Evolutionary conservation across 768 basidiomycete genomes (phyloP).

Genomic region (Megacollybia marginata): DNA sequence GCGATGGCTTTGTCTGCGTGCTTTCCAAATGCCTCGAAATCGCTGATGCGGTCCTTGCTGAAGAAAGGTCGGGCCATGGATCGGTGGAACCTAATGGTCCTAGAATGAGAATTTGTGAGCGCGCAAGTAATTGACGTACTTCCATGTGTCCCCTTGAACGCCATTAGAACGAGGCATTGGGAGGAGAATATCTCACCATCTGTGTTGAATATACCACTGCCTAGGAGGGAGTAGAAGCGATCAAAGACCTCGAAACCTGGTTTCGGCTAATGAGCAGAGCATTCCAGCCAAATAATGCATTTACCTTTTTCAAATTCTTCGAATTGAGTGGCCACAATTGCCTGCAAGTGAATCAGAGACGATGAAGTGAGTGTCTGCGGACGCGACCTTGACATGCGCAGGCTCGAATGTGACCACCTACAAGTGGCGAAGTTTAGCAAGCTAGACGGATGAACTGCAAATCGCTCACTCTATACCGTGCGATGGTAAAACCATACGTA

Average conservation of each 20-base stretch:
- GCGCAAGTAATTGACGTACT: constrained; percentile 29
- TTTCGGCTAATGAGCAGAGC: neutral
- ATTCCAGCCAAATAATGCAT: neutral
- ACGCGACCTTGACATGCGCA: constrained; percentile 34
- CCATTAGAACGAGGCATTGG: no score
- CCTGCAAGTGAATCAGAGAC: constrained; percentile 11
- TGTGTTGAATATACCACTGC: constrained; percentile 52
- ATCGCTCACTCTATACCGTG: constrained; percentile 14
- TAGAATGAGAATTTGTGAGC: neutral
- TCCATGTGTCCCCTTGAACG: constrained; percentile 33
- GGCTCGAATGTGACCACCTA: constrained; percentile 38
- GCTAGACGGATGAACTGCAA: neutral
- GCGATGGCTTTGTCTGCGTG: constrained; percentile 42
- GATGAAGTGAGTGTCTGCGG: neutral
- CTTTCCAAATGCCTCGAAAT: constrained; percentile 56
- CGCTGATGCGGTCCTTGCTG: constrained; percentile 47
- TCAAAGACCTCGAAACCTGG: constrained; percentile 17
- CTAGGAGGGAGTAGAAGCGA: constrained; percentile 33
- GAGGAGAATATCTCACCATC: constrained; percentile 41
- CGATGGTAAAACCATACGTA: constrained; percentile 18
- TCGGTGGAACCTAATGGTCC: constrained; percentile 44
- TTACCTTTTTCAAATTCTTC: constrained; percentile 37
- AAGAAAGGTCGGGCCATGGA: constrained; percentile 69
- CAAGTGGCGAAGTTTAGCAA: neutral
- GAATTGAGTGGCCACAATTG: constrained; percentile 40